Base-by-base conservation (phyloP, 345 rosid species). In the Excoecaria agallocha region DNA sequence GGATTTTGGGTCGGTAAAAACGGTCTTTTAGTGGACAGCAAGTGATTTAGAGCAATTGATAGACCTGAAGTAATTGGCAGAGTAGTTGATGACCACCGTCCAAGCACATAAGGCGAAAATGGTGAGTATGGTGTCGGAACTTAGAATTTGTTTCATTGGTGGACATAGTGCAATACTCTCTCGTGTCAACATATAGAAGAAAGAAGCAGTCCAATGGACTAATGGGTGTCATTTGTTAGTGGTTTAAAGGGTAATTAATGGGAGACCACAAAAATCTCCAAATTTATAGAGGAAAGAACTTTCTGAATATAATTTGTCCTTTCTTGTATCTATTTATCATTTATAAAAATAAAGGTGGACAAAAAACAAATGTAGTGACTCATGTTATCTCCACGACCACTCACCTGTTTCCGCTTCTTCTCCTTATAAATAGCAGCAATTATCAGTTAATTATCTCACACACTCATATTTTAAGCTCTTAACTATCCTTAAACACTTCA, bases 361-460 rank as follows among this genome's bases (percentile, higher is more conserved):
- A 61, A 35, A 13, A 69, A 69, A 73, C 78, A 78, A 74, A 74
- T 63, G 15, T 55, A 60, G 71, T 66, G 76, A 79, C 80, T 73
- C 76, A 70, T 73, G 45, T 10, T 76, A 30, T 72, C 45, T 72
- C 75, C 75, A 72, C 75, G 61, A 72, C 9, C 35, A 49, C 37
- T 62, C 10, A 16, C 49, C 43, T 45, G 39, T 30, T 57, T 65
- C 20, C 38, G 62, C 55, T 59, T 8, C 24, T 35, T 38, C 11
- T 6, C 35, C 58, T 55, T 79, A 82, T 79, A 82, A 74, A 79
- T 74, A 74, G 48, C 5, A 25, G 8, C 58, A 43, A 15, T 54
- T 11, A 22, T 38, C 30, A 25, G 5, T 49, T 20, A 38, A 13
- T 22, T 2, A 15, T 17, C 37, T 61, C 69, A 66, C 66, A 51